phyloP scores from a whole-genome alignment of 2,329 filamentous ascomycete genomes.

The Amylocarpus encephaloides region DNA sequence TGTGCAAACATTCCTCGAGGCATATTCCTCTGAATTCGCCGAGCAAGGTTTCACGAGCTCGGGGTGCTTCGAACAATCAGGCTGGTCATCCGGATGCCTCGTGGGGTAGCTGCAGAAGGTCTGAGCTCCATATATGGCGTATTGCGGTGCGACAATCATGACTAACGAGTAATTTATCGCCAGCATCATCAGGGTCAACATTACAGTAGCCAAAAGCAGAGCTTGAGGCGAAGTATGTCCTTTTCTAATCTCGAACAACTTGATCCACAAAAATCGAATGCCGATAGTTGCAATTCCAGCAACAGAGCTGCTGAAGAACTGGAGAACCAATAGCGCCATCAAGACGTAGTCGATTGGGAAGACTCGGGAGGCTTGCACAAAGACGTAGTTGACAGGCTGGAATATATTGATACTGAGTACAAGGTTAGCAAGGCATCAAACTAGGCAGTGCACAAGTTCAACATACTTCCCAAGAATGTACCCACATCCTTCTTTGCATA shows the following conservation, averaged over 20 bases:
- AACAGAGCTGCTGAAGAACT: conserved; percentile 85
- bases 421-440: not conserved
- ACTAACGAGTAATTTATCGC: conserved; percentile 89
- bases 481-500: conserved; percentile 85
- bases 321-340: conserved; percentile 74
- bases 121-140: conserved; percentile 88
- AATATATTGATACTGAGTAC: conserved; percentile 72
- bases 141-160: conserved; percentile 93
- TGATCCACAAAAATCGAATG: conserved; percentile 94
- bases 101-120: conserved; percentile 79
- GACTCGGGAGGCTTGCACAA: conserved; percentile 71
- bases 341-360: conserved; percentile 92
- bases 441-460: not conserved
- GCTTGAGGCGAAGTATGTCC: conserved; percentile 89
- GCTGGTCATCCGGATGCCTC: conserved; percentile 54
- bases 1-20: conserved; percentile 78
- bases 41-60: conserved; percentile 76
- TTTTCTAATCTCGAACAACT: conserved; percentile 83
- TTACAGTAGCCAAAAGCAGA: conserved; percentile 80
- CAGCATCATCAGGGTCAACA: conserved; percentile 82
- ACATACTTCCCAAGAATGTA: conserved; percentile 67
- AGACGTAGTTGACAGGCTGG: conserved; percentile 88
- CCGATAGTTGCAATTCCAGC: conserved; percentile 80
- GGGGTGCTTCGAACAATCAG: conserved; percentile 66
- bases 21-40: conserved; percentile 63